Percentiles rank a stretch among this genome's conserved stretches.
Evolutionary conservation across 345 rosid species (phyloP).

Genomic region (Raphanus raphanistrum): DNA sequence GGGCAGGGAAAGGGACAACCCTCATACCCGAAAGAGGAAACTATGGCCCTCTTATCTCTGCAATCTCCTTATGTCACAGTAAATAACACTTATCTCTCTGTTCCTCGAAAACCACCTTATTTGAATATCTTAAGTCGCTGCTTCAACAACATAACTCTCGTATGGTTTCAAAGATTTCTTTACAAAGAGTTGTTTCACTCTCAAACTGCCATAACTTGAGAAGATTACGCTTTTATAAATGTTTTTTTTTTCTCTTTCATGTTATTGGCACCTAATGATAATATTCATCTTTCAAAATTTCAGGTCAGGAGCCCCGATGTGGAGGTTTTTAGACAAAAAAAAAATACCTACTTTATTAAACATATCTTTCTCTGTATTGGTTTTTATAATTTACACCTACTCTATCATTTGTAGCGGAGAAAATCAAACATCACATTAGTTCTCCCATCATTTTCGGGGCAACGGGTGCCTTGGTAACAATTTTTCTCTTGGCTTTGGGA

Average conservation of each 20-base stretch:
- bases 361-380: neutral
- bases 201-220: too few species aligned
- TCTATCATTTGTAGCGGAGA: constrained; percentile 12
- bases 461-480: neutral
- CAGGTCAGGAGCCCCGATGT: constrained; percentile 9
- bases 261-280: neutral
- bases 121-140: neutral
- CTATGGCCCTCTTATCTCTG: neutral
- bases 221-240: neutral
- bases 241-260: neutral
- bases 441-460: neutral
- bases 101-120: neutral
- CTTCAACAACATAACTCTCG: neutral
- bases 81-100: neutral
- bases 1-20: neutral
- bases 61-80: neutral
- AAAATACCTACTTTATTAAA: neutral
- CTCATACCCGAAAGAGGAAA: neutral
- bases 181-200: neutral
- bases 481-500: constrained; percentile 23
- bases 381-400: neutral
- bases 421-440: neutral
- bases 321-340: constrained; percentile 1
- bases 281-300: neutral
- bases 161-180: neutral